Conservation (phyloP, 1,284 basidiomycete species). For the Mycosarcoma maydis region DNA sequence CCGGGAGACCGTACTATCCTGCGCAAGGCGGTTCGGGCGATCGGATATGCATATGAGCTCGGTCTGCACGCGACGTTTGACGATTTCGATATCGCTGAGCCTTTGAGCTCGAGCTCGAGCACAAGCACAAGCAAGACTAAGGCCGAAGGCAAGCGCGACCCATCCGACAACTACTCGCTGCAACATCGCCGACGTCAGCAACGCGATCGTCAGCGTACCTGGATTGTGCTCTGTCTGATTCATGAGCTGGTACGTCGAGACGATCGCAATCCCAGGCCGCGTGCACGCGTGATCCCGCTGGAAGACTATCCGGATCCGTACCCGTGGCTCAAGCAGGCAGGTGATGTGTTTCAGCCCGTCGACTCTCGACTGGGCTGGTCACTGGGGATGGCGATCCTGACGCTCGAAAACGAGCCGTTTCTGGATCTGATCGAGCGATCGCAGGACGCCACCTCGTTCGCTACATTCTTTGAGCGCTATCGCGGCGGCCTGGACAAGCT, state of each 20-base stretch:
- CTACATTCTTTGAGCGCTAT: slow-evolving; percentile 36
- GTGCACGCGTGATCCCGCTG: slow-evolving; percentile 32
- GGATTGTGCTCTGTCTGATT: slow-evolving; percentile 48
- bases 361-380: slow-evolving; percentile 45
- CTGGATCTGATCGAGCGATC: slow-evolving; percentile 27
- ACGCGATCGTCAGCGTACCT: slow-evolving; percentile 47
- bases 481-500: slow-evolving; percentile 21
- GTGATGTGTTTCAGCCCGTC: slow-evolving; percentile 34
- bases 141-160: not conserved
- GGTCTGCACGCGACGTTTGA: slow-evolving; percentile 52
- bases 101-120: not conserved
- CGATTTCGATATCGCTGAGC: not conserved
- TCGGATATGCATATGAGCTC: slow-evolving; percentile 67
- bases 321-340: slow-evolving; percentile 31
- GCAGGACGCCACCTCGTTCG: slow-evolving; percentile 34
- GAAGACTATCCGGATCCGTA: slow-evolving; percentile 39
- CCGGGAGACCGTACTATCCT: slow-evolving; percentile 66
- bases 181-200: slow-evolving; percentile 17
- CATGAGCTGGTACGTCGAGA: slow-evolving; percentile 35
- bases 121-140: not conserved
- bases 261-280: slow-evolving; percentile 21
- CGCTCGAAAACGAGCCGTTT: slow-evolving; percentile 29
- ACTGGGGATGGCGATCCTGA: slow-evolving; percentile 28
- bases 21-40: slow-evolving; percentile 62
- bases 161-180: slow-evolving; percentile 18